Base-by-base conservation (phyloP, 2,329 filamentous ascomycete species). In the Orbilia javanica region DNA sequence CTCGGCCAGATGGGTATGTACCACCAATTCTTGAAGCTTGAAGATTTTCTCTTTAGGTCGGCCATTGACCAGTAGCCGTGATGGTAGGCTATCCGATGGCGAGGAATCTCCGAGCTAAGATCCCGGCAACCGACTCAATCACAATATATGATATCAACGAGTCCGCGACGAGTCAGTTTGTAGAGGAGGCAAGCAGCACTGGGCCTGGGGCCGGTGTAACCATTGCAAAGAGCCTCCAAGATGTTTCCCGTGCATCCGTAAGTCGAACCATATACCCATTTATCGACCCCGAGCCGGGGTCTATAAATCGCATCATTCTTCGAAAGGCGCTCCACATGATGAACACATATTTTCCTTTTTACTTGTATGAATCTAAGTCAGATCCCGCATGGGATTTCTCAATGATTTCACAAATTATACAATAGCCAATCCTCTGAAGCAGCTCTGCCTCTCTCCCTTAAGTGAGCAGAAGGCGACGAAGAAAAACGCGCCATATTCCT, bases 371-470 rank as follows among this genome's bases (percentile, higher is more conserved):
- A 73, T 91, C 89, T 91, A 92, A 92, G 89, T 91, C 90, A 89
- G 89, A 88, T 84, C 85, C 85, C 86, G 85, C 85, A 84, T 86
- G 86, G 84, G 79, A 81, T 80, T 82, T 86, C 86, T 77, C 82
- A 83, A 83, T 91, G 90, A 91, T 92, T 91, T 88, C 85, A 83
- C 84, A 78, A 82, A 82, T 82, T 84, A 86, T 84, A 86, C 85
- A 86, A 89, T 87, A 92, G 90, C 90, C 90, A 92, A 92, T 92
- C 90, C 89, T 91, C 90, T 91, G 90, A 91, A 84, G 80, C 79
- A 80, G 80, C 68, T 79, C 76, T 44, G 25, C 80, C 80, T n/a
- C n/a, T n/a, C n/a, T n/a, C n/a, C n/a, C n/a, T n/a, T n/a, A n/a
- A n/a, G n/a, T n/a, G n/a, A n/a, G n/a, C n/a, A n/a, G n/a, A n/a